phyloP scores from a whole-genome alignment of 148 eudicot genomes.

The Nepenthes mirabilis region DNA sequence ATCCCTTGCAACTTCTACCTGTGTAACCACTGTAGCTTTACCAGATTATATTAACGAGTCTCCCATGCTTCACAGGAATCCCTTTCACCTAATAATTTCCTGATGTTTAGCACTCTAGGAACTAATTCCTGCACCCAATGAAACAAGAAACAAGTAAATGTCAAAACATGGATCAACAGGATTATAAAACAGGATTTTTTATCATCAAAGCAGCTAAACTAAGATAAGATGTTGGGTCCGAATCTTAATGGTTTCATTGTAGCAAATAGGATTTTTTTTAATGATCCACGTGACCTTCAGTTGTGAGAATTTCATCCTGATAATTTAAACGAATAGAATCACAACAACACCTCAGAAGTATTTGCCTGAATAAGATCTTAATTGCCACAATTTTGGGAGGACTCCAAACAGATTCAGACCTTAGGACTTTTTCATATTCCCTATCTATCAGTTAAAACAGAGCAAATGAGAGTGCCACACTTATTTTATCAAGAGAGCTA shows the following conservation, averaged over 20 bases:
- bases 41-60: slow-evolving; percentile 15
- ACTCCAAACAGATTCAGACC: no score
- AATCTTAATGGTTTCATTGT: no score
- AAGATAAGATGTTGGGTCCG: not conserved
- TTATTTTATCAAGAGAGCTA: no score
- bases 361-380: no score
- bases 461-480: no score
- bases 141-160: not conserved
- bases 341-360: no score
- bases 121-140: slow-evolving; percentile 19
- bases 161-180: not conserved
- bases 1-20: slow-evolving; percentile 25
- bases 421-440: no score
- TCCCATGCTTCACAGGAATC: slow-evolving; percentile 16
- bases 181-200: not conserved
- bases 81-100: slow-evolving; percentile 20
- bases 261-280: no score
- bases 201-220: not conserved
- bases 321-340: no score
- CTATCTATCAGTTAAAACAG: not conserved
- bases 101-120: slow-evolving; percentile 15
- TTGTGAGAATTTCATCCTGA: no score
- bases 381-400: no score
- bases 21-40: slow-evolving; percentile 14
- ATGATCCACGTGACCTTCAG: no score